Base-by-base conservation (phyloP, 192 early-diverging fungal species). In the Haplosporangium gracile region DNA sequence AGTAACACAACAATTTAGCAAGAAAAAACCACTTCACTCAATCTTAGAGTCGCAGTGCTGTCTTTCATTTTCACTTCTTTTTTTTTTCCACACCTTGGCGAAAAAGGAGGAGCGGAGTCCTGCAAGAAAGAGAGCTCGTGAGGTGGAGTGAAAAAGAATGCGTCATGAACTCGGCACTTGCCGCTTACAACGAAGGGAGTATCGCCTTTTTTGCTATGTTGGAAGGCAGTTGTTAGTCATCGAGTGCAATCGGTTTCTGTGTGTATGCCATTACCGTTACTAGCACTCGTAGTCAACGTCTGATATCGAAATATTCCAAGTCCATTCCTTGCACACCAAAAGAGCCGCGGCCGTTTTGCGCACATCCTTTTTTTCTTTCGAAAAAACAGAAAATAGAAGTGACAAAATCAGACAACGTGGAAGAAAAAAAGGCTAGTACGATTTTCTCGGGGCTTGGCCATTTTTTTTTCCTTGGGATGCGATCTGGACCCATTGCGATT, bases 261-360 rank as follows among this genome's bases (percentile, higher is more conserved):
- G 29, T 24, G 29, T 65, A 32, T 60, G 60, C 32, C 49, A 18
- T 22, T 22, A 20, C 15, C 20, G 29, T 10, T 15, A 65, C 60
- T 65, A 32, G 60, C 32, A 32, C 60, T 65, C 29, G 60, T 65
- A 65, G 60, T 65, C 29, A 65, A 65, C 9, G 60, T 65, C 60
- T 65, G 60, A 65, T 65, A 65, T 34, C 60, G 60, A 65, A 65
- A 18, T 18, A 18, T 51, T 51, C 20, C 20, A 51, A 65, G 26
- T 65, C 60, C 60, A 32, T 65, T 65, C 60, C 10, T 24, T 29
- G 32, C 60, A 29, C 32, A 15, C 26, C 60, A 18, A 65, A 65
- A 65, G 26, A 65, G 26, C 60, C 60, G 60, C 32, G 29, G 60
- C 60, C 60, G 60, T 65, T 65, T 65, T 65, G 60, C 15, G 60